These are phyloP conservation scores for Tylopilus balloui DNA, from an alignment of 768 basidiomycete species.

Conservation along the genomic window DNA sequence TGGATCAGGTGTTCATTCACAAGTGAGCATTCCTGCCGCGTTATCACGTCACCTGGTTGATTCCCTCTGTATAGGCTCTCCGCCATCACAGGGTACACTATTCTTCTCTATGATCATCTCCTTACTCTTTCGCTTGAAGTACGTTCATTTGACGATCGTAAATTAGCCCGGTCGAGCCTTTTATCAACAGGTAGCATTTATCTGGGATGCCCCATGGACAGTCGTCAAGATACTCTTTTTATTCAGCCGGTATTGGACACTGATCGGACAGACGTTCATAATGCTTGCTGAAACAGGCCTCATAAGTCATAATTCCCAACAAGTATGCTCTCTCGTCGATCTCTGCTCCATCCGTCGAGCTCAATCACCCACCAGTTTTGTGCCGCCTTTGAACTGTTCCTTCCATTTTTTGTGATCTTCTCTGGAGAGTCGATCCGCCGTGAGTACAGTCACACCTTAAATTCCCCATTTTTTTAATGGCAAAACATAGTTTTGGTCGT, in stretches of 20 bases:
- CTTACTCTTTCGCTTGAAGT: conserved; percentile 28
- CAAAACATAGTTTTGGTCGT: conserved; percentile 18
- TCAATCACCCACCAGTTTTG: conserved; percentile 17
- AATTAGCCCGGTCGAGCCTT: background rate
- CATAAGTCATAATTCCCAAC: conserved; percentile 10
- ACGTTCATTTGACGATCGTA: background rate
- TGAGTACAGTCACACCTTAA: conserved; percentile 3
- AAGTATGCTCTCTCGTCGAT: conserved; percentile 1
- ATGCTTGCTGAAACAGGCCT: conserved; percentile 23
- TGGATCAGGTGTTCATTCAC: conserved; percentile 14
- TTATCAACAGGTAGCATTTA: conserved; percentile 10
- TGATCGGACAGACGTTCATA: conserved; percentile 20
- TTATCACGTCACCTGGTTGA: background rate
- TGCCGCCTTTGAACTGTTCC: background rate
- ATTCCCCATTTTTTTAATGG: background rate
- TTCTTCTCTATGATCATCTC: conserved; percentile 27
- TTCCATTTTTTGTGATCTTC: conserved; percentile 2
- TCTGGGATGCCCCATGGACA: conserved; percentile 19
- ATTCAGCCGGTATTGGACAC: conserved; percentile 14
- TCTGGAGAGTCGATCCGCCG: conserved; percentile 23
- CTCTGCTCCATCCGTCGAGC: background rate
- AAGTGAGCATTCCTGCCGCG: conserved; percentile 9
- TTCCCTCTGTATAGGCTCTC: background rate
- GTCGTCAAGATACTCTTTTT: conserved; percentile 12
- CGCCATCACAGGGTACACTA: conserved; percentile 16